Conservation (phyloP, 1,139 yeast species). For the Pichia sp. region DNA sequence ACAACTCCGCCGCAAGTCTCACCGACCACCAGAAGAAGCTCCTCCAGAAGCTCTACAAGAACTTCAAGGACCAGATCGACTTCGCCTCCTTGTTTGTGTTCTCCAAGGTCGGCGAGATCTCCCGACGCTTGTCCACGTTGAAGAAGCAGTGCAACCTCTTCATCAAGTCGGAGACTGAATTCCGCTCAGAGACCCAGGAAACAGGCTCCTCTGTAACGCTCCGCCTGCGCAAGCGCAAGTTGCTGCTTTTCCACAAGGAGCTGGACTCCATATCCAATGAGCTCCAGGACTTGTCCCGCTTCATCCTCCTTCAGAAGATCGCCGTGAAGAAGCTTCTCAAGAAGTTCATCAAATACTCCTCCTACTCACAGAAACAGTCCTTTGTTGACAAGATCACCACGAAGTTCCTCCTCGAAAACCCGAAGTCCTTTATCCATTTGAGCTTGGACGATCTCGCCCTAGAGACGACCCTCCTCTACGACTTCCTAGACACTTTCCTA, state of each 20-base stretch:
- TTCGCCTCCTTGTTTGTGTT: constrained; percentile 50
- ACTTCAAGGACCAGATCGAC: constrained; percentile 37
- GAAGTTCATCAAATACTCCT: constrained; percentile 67
- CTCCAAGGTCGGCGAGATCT: constrained; percentile 61
- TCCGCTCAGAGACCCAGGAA: constrained; percentile 32
- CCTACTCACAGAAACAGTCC: constrained; percentile 37
- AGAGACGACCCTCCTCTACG: constrained; percentile 58
- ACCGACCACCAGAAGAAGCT: constrained; percentile 22
- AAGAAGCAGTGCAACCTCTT: constrained; percentile 28
- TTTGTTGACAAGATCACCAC: constrained; percentile 38
- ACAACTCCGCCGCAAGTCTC: constrained; percentile 8
- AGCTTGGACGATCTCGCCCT: constrained; percentile 63
- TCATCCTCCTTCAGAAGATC: constrained; percentile 72
- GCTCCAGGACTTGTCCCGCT: constrained; percentile 68
- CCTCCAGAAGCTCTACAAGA: constrained; percentile 27
- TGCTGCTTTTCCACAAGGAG: constrained; percentile 33
- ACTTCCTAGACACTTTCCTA: constrained; percentile 37
- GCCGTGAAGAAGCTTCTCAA: constrained; percentile 79
- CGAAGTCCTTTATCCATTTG: constrained; percentile 56
- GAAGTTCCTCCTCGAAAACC: constrained; percentile 38
- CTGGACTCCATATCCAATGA: constrained; percentile 51
- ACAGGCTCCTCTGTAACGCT: background rate
- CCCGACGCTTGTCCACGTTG: constrained; percentile 27
- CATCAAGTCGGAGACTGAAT: constrained; percentile 24
- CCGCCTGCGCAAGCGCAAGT: constrained; percentile 21